Evolutionary conservation across 177 flowering plant genomes (phyloP).

Genomic region (Vitis hybrid): DNA sequence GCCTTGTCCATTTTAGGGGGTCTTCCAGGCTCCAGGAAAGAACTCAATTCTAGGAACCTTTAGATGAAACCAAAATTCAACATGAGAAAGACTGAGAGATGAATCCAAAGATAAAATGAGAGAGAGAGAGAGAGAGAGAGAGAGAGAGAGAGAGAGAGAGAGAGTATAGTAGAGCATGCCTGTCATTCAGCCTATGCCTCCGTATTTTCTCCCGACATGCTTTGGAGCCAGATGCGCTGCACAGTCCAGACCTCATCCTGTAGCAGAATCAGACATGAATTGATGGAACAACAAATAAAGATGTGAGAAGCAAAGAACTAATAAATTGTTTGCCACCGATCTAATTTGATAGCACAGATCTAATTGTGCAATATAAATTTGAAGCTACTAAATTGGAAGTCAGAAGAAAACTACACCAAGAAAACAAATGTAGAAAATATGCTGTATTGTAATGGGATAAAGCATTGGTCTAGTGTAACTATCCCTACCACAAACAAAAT

Average conservation of each 20-base stretch:
- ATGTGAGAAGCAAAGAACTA: neutral
- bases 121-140: slow-evolving; percentile 5
- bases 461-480: too few relatives aligned
- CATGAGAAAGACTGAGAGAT: slow-evolving; percentile 6
- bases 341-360: neutral
- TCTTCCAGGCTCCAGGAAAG: slow-evolving; percentile 67
- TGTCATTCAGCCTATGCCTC: slow-evolving; percentile 80
- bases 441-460: too few relatives aligned
- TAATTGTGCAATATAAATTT: too few relatives aligned
- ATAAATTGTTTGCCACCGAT: neutral
- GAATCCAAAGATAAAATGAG: neutral
- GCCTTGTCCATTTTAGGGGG: slow-evolving; percentile 66
- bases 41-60: slow-evolving; percentile 70
- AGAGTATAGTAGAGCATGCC: slow-evolving; percentile 36
- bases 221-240: slow-evolving; percentile 60
- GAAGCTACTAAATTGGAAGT: neutral
- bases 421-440: too few relatives aligned
- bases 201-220: slow-evolving; percentile 85
- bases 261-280: slow-evolving; percentile 6
- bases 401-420: neutral
- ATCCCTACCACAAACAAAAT: too few relatives aligned
- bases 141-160: slow-evolving; percentile 5
- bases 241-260: slow-evolving; percentile 59
- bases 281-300: neutral
- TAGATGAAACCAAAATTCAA: slow-evolving; percentile 1